Evolutionary conservation across 2,329 filamentous ascomycete species (phyloP), one percentile per base, ranked within the genome.

Genomic region (Aspergillus brunneoviolaceus): DNA sequence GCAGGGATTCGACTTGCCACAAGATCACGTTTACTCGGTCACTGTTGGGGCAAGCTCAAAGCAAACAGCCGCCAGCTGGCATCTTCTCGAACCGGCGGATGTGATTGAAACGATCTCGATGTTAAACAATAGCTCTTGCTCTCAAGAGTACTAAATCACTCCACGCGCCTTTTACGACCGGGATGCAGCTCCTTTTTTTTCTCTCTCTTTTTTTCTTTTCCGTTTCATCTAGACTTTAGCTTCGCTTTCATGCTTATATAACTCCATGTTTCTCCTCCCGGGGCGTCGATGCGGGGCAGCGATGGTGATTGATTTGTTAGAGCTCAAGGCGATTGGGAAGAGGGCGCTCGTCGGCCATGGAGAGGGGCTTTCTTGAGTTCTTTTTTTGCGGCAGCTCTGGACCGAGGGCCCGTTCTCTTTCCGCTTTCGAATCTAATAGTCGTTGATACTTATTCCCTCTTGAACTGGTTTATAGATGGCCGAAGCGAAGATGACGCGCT

Each of bases 11-110:
- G 72, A 84, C 74, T 72, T 87, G 77, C 75, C 83, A 71, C 64
- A 77, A 77, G 73, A 91, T 39, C 86, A 92, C 70, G 86, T 96
- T 63, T 98, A 96, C 77, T 91, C 92, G 2, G 91, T 96, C 49
- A 96, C 92, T 0, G 91, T 98, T 2, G 95, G 95, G 2, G 89
- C 92, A 5, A 95, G 90, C 76, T 93, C 89, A 58, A 97, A 97
- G 81, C 89, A 92, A 70, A 98, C 95, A 2, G 82, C 96, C 58
- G 95, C 95, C 16, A 88, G 87, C 67, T 97, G 91, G 88, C 93
- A 97, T 76, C 80, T 98, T 11, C 83, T 96, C 9, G 93, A 97
- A 74, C 92, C 95, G 0, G 82, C 87, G 60, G 93, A 98, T 74
- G 92, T 98, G 58, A 89, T 98, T 67, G 88, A 90, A 35, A 80